These are phyloP conservation scores for Tolypocladium tropicale DNA, from an alignment of 2,329 filamentous ascomycete species.

Conservation along the genomic window DNA sequence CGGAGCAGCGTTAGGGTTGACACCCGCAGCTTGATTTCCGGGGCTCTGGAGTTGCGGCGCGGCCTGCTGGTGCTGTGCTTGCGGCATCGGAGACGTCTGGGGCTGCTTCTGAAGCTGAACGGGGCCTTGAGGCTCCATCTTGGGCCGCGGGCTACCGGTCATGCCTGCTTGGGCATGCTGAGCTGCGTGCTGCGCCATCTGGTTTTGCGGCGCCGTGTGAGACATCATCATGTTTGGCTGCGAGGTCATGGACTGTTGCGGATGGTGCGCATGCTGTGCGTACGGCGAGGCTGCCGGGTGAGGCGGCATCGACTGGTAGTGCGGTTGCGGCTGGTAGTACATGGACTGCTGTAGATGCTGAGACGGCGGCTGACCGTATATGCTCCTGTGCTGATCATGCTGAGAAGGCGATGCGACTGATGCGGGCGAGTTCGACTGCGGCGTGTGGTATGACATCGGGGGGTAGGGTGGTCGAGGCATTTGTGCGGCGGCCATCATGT, in stretches of 20 bases:
- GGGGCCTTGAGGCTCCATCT: slow-evolving; percentile 52
- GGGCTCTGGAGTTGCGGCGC: slow-evolving; percentile 29
- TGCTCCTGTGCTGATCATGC: slow-evolving; percentile 79
- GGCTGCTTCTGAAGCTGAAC: slow-evolving; percentile 49
- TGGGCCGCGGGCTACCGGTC: slow-evolving; percentile 51
- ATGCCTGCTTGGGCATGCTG: slow-evolving; percentile 45
- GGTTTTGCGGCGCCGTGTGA: slow-evolving; percentile 45
- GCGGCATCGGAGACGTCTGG: slow-evolving; percentile 30
- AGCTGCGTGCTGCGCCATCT: slow-evolving; percentile 47
- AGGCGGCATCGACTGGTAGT: slow-evolving; percentile 56
- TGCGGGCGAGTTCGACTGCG: slow-evolving; percentile 88
- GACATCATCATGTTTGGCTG: slow-evolving; percentile 60
- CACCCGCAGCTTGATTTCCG: slow-evolving; percentile 32
- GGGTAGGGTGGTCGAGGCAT: slow-evolving; percentile 75
- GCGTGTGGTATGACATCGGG: slow-evolving; percentile 83
- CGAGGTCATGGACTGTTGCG: slow-evolving; percentile 49
- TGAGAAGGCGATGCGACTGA: slow-evolving; percentile 83
- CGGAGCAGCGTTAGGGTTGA: slow-evolving; percentile 85
- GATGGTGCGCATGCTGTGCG: slow-evolving; percentile 42
- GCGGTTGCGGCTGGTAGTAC: slow-evolving; percentile 58
- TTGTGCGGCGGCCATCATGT: slow-evolving; percentile 56
- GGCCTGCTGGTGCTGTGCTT: slow-evolving; percentile 25
- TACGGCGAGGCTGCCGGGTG: slow-evolving; percentile 52
- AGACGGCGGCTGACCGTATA: slow-evolving; percentile 72
- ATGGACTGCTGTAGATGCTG: slow-evolving; percentile 73